A percentile compares a stretch with the other conserved stretches of the same genome.
Conservation (phyloP, 257 asterid species). For the Linaria vulgaris region DNA sequence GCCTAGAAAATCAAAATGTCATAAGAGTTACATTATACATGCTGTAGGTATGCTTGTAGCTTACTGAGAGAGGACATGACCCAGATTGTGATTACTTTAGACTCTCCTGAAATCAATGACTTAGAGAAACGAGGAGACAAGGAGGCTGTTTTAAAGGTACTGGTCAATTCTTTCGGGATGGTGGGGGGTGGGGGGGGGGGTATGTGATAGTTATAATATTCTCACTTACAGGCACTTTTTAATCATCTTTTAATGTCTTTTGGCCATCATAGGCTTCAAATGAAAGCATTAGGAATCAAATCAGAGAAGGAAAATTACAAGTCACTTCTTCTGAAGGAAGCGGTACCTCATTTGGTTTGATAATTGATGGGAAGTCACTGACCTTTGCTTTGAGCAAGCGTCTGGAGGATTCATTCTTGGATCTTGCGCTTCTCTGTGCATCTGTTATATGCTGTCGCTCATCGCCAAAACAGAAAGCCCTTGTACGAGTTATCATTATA, state of each 20-base stretch:
- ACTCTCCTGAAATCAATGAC: slow-evolving; percentile 53
- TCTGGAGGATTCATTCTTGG: slow-evolving; percentile 65
- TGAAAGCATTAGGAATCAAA: slow-evolving; percentile 60
- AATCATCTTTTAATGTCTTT: slow-evolving; percentile 25
- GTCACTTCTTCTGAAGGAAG: slow-evolving; percentile 49
- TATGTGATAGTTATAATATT: slow-evolving; percentile 11
- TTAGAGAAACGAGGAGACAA: slow-evolving; percentile 74
- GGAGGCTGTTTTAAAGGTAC: slow-evolving; percentile 66
- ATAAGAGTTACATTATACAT: slow-evolving; percentile 21
- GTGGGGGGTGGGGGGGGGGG: no score
- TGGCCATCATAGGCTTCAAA: slow-evolving; percentile 55
- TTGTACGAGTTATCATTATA: slow-evolving; percentile 49
- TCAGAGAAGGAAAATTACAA: slow-evolving; percentile 50
- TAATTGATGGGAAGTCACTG: slow-evolving; percentile 82
- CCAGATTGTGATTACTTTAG: slow-evolving; percentile 77
- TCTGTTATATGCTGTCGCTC: slow-evolving; percentile 97
- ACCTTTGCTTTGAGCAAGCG: slow-evolving; percentile 57
- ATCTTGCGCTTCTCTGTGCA: slow-evolving; percentile 70
- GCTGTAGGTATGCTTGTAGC: slow-evolving; percentile 81
- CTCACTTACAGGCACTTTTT: background rate
- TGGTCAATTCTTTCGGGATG: background rate
- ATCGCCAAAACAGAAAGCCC: slow-evolving; percentile 97
- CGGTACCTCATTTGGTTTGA: slow-evolving; percentile 60
- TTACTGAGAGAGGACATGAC: slow-evolving; percentile 82
- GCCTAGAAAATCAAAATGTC: background rate